Evolutionary conservation across 129 eudicot species (phyloP), one percentile per base, ranked within the genome.

Genomic region (Tagetes patula): DNA sequence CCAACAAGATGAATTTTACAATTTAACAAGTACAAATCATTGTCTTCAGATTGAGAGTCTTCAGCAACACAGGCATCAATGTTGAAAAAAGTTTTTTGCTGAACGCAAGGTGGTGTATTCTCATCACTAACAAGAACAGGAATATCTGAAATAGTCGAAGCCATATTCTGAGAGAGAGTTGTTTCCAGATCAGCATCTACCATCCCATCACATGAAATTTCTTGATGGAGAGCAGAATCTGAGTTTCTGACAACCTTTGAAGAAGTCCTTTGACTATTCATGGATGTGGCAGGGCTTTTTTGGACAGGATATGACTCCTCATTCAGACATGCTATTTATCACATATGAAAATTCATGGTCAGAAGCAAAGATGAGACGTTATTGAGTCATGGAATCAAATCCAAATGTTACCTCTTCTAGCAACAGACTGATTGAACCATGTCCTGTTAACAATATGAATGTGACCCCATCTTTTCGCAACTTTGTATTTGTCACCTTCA

Each of bases 401-500:
- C 36, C 27, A 62, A 41, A 50, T 58, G 64, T 72, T 88, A 90
- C 99, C 99, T 90, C 94, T 83, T 83, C 90, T 90, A 52, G 91
- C 87, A 83, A 90, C 82, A 45, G 96, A 94, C 55, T 90, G 97
- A n/a, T 86, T 84, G 77, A 87, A 86, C 99, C 99, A 94, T 77
- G 85, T 81, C 78, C 82, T 85, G 8, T 80, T 80, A 60, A 94
- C 88, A 70, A 88, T 83, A 71, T 66, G 60, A 75, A 88, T 82
- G 80, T 80, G 81, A 61, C 99, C 96, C 99, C 99, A 94, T 81
- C 67, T 83, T 82, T 71, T 82, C 36, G 99, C 96, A 88, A 90
- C 97, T 82, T 81, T 90, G 78, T 77, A 94, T 78, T 94, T 94
- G 83, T 94, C 99, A 85, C 99, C 93, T 90, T 90, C 93, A 75